Base-by-base conservation (phyloP, 2,329 filamentous ascomycete genomes). In the Paecilomyces sp. region DNA sequence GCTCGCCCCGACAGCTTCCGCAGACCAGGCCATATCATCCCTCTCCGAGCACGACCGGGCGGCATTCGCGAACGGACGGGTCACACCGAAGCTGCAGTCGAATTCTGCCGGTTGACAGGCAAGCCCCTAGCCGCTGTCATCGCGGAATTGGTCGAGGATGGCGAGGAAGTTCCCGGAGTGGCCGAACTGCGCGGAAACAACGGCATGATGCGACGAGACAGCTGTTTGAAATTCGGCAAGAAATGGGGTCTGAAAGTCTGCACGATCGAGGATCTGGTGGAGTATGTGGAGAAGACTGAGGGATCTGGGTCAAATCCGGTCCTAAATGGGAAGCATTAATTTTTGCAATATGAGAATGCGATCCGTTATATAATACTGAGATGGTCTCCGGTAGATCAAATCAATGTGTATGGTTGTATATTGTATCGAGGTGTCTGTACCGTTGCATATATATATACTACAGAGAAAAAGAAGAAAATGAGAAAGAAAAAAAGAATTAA, bases 141-240 rank as follows among this genome's bases (percentile, higher is more conserved):
- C 70, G 91, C 89, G 67, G 94, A 99, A 80, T 78, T 99, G 62
- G 91, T 99, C 53, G 90, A 92, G 64, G 92, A 95, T 67, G 92
- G 92, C 0, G 85, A 85, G 63, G 84, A 87, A 74, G 83, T 91
- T 2, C 78, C 80, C 12, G 92, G 91, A 0, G 81, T 82, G 69
- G 83, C 91, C 0, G 79, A 89, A 69, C 80, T 87, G 65, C 74
- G 75, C 11, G 86, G 84, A 22, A 84, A 87, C 57, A 77, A 78
- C n/a, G 91, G 89, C 28, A 99, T 99, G 94, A 88, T 97, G 86
- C 80, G 92, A 66, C 86, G 91, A 64, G 91, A 96, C 78, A 90
- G 85, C 41, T 97, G 92, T 77, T 80, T 99, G 70, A 84, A 81
- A 56, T 99, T 99, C 82, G 94, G 92, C 30, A 86, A 86, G 75